Evolutionary conservation across 768 basidiomycete genomes (phyloP).

Genomic region (Tulasnella sp.): DNA sequence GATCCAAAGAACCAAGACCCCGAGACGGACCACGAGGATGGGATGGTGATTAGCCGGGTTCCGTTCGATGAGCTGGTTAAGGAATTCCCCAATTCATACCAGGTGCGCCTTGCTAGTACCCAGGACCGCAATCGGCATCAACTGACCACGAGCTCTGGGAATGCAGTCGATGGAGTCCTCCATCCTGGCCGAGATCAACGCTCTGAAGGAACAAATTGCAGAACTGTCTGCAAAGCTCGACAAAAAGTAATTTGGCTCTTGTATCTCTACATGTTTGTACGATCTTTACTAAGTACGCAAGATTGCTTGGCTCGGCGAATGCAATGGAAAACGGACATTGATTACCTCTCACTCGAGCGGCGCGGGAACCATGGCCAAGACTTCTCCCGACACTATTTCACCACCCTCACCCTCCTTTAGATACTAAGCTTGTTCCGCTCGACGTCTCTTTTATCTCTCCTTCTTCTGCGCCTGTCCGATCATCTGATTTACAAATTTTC

Average conservation of each 20-base stretch:
- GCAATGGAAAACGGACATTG: not conserved
- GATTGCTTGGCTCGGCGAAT: not conserved
- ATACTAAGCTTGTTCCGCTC: not conserved
- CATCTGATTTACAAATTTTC: no score
- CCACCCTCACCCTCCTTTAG: not conserved
- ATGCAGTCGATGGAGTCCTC: constrained; percentile 69
- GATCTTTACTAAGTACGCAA: not conserved
- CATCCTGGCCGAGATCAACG: constrained; percentile 65
- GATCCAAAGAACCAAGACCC: constrained; percentile 62
- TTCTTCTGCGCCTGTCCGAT: no score
- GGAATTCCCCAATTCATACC: constrained; percentile 70
- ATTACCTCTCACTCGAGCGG: not conserved
- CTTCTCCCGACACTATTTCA: not conserved
- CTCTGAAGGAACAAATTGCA: constrained; percentile 50
- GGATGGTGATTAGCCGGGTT: constrained; percentile 68
- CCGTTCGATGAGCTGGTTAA: constrained; percentile 70
- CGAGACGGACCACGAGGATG: constrained; percentile 59
- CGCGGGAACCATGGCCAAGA: not conserved
- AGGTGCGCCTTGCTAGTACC: constrained; percentile 53
- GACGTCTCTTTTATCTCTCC: not conserved
- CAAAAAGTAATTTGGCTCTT: not conserved
- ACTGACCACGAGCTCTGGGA: constrained; percentile 30
- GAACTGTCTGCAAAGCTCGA: constrained; percentile 25
- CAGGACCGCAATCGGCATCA: constrained; percentile 6
- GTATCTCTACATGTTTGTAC: not conserved